Conservation (phyloP, 73 alveolate species). For the Paramecium tetraurelia region DNA sequence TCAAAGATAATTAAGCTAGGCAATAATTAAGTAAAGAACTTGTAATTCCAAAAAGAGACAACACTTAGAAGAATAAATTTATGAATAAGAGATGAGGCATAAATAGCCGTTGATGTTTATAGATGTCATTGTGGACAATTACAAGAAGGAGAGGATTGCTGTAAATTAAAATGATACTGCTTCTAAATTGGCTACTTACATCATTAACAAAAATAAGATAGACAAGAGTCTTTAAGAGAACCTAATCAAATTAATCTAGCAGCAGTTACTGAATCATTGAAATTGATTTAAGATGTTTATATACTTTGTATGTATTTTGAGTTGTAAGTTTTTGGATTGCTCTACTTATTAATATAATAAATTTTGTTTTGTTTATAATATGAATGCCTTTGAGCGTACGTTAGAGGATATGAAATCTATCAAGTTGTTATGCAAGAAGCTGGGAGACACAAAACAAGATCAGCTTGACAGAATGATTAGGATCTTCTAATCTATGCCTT, state of each 20-base stretch:
- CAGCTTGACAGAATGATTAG: neutral
- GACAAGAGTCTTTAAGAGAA: neutral
- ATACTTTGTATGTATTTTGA: neutral
- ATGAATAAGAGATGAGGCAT: neutral
- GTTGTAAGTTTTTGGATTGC: neutral
- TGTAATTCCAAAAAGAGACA: neutral
- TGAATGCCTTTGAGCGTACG: slow-evolving; percentile 3
- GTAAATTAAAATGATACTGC: neutral
- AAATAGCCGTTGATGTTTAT: neutral
- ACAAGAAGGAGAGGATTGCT: neutral
- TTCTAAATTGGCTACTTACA: neutral
- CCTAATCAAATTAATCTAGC: neutral
- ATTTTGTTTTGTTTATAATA: neutral
- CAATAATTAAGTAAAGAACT: neutral
- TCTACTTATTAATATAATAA: neutral
- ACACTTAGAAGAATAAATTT: neutral
- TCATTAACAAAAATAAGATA: neutral
- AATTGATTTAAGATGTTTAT: neutral
- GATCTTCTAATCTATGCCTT: neutral
- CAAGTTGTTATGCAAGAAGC: neutral
- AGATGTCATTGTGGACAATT: neutral
- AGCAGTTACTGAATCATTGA: neutral
- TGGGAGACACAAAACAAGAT: neutral
- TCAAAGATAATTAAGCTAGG: neutral
- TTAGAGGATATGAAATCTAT: neutral